Percentiles rank a stretch among this genome's conserved stretches.
These are phyloP conservation scores for Plasmodium adleri DNA, from an alignment of 169 alveolate genomes.

Conservation along the genomic window DNA sequence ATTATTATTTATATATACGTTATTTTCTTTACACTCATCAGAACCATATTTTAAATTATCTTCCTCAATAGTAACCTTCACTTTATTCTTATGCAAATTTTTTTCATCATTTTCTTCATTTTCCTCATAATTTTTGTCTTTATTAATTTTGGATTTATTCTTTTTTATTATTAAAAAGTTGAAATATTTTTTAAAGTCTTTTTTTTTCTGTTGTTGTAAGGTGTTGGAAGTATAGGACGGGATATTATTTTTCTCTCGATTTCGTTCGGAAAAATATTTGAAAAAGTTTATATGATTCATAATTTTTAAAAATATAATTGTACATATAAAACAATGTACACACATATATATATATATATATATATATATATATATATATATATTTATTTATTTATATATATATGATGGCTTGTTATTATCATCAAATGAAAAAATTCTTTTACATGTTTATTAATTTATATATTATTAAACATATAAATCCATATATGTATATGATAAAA, in stretches of 20 bases:
- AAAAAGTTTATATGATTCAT: constrained; percentile 55
- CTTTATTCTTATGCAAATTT: background rate
- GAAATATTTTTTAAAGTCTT: constrained; percentile 37
- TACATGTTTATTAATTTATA: background rate
- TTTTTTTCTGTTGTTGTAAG: constrained; percentile 35
- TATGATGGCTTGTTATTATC: no score
- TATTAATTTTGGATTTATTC: constrained; percentile 12
- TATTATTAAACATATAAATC: background rate
- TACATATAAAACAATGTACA: background rate
- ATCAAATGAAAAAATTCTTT: background rate
- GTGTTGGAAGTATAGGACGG: constrained; percentile 17
- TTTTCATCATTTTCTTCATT: background rate
- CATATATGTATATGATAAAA: background rate
- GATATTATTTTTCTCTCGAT: constrained; percentile 25
- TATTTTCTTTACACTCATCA: background rate
- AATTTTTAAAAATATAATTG: background rate
- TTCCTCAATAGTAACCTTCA: background rate
- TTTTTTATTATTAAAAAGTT: constrained; percentile 40
- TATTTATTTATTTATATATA: constrained; percentile 1
- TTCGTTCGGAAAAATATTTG: constrained; percentile 53
- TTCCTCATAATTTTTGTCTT: constrained; percentile 1
- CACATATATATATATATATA: constrained; percentile 2
- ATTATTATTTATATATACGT: background rate
- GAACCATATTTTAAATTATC: background rate
- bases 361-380: background rate